Percentiles rank a stretch among this genome's conserved stretches.
Conservation (phyloP, 129 eudicot genomes). For the Dittrichia graveolens region DNA sequence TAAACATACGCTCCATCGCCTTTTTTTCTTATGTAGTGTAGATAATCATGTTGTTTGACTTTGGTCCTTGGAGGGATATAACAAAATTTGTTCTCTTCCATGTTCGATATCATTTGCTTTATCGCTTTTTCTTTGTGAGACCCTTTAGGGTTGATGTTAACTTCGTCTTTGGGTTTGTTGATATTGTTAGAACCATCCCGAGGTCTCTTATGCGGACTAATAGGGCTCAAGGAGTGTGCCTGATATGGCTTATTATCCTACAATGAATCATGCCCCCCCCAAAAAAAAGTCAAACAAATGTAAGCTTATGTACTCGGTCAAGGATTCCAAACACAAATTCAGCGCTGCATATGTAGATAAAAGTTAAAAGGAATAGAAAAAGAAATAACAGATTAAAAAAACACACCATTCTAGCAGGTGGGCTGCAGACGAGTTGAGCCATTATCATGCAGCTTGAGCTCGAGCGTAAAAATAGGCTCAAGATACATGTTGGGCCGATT, state of each 20-base stretch:
- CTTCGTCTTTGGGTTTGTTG: slow-evolving; percentile 33
- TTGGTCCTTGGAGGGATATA: slow-evolving; percentile 66
- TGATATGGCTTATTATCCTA: slow-evolving; percentile 34
- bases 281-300: background rate
- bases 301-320: background rate
- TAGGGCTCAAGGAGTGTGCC: slow-evolving; percentile 20
- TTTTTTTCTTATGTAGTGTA: slow-evolving; percentile 57
- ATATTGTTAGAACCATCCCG: slow-evolving; percentile 32
- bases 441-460: too few species aligned
- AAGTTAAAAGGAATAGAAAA: background rate
- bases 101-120: slow-evolving; percentile 50
- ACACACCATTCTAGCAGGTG: too few species aligned
- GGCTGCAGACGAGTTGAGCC: too few species aligned
- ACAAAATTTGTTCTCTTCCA: slow-evolving; percentile 74
- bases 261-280: slow-evolving; percentile 16
- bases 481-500: too few species aligned
- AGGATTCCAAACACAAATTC: background rate
- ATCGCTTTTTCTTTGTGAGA: slow-evolving; percentile 44
- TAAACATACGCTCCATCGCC: slow-evolving; percentile 51
- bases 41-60: slow-evolving; percentile 42
- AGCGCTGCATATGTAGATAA: background rate
- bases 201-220: slow-evolving; percentile 48
- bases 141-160: slow-evolving; percentile 13
- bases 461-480: too few species aligned
- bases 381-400: too few species aligned